Evolutionary conservation across 768 basidiomycete species (phyloP).

Genomic region (Leccinum disarticulatum): DNA sequence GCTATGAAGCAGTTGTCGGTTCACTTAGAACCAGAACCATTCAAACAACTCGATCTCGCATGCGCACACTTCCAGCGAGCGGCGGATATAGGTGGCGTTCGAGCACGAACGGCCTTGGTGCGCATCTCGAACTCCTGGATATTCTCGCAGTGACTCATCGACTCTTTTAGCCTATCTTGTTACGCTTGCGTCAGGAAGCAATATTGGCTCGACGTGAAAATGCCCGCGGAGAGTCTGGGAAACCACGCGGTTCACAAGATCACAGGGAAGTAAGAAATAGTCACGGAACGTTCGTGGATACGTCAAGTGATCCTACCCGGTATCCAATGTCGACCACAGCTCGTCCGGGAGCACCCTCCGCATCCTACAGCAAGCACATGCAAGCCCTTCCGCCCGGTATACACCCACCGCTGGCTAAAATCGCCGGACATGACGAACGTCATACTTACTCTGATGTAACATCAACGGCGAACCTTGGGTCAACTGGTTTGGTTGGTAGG

Average conservation of each 20-base stretch:
- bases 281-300: conserved; percentile 29
- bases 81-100: conserved; percentile 45
- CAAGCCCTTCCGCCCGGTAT: not conserved
- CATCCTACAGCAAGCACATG: not conserved
- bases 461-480: conserved; percentile 1
- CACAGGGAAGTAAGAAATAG: conserved; percentile 37
- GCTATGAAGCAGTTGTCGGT: conserved; percentile 47
- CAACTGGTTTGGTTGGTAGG: not conserved
- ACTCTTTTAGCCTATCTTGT: conserved; percentile 43
- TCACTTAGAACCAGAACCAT: conserved; percentile 44
- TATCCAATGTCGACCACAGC: not conserved
- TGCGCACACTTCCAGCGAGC: conserved; percentile 45
- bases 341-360: not conserved
- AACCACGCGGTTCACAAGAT: conserved; percentile 16
- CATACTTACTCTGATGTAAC: conserved; percentile 37
- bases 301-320: not conserved
- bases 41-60: conserved; percentile 47
- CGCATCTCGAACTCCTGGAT: not conserved
- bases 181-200: conserved; percentile 47
- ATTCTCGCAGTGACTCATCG: not conserved
- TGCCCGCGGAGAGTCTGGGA: conserved; percentile 12
- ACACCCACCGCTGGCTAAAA: not conserved
- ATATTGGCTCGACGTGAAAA: conserved; percentile 28
- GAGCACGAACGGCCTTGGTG: conserved; percentile 52
- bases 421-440: not conserved